Percentiles rank a stretch among this genome's conserved stretches.
Conservation (phyloP, 2,329 filamentous ascomycete genomes). For the Diaporthe sp. region DNA sequence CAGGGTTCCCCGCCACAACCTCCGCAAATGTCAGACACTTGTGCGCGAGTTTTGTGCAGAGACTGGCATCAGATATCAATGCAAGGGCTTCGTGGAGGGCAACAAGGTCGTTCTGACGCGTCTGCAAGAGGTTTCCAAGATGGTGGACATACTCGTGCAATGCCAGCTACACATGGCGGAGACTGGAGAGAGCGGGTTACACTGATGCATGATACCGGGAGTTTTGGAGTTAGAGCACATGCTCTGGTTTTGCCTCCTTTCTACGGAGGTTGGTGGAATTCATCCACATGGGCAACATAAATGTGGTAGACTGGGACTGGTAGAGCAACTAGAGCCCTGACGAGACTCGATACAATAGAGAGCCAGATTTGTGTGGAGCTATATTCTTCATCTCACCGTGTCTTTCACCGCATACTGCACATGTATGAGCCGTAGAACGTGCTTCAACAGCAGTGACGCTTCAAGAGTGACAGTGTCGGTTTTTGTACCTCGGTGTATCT, state of each 20-base stretch:
- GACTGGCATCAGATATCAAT: constrained; percentile 35
- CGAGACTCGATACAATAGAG: background rate
- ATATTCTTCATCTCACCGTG: background rate
- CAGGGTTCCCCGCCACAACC: constrained; percentile 76
- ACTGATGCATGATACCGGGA: background rate
- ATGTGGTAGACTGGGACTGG: constrained; percentile 1
- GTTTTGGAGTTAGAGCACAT: constrained; percentile 7
- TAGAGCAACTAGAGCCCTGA: background rate
- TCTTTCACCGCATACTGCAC: background rate
- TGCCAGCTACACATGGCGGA: constrained; percentile 66
- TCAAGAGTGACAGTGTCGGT: too few species aligned
- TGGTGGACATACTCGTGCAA: constrained; percentile 70
- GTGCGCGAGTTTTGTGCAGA: constrained; percentile 70
- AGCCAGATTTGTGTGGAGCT: background rate
- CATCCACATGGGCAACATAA: background rate
- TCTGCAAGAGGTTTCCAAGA: constrained; percentile 70
- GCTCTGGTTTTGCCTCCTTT: background rate
- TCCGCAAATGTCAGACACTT: constrained; percentile 69
- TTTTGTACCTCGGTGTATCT: background rate
- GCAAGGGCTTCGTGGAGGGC: constrained; percentile 36
- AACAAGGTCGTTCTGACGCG: constrained; percentile 51
- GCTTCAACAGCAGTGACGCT: background rate
- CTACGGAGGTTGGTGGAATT: too few species aligned
- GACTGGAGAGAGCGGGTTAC: constrained; percentile 49
- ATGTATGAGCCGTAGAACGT: background rate